Evolutionary conservation across 2,329 filamentous ascomycete species (phyloP), one percentile per base, ranked within the genome.

Genomic region (Verticillium klebahnii): DNA sequence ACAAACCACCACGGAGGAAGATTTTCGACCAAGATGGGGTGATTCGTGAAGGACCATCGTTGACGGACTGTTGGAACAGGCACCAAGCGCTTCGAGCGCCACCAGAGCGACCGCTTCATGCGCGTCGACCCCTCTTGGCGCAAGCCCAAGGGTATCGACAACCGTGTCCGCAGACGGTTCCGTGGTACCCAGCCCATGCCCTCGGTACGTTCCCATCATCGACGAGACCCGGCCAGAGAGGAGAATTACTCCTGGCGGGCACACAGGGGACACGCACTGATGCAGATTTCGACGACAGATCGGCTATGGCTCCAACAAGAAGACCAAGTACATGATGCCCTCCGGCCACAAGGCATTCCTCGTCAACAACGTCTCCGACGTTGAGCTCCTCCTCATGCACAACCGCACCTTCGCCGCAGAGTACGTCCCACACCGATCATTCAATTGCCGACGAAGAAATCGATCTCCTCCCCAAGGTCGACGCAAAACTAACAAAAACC

Each of bases 111-210:
- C 83, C 89, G 89, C 79, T 99, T 96, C 87, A 97, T 89, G 85
- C 89, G 95, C 79, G 89, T 98, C 72, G 89, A 86, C 77, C 79
- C 90, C 72, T 89, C 87, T 87, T 99, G 95, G 95, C 91, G 95
- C 84, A 99, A 98, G 88, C 95, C 95, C 73, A 99, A 99, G 92
- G 95, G 95, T 92, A 99, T 99, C 82, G 95, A 99, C 85, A 96
- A 93, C 86, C 86, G 91, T 76, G 94, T 99, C 79, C 91, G 95
- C 80, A 89, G 95, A 87, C 92, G 95, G 72, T 99, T 99, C 88
- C 93, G 92, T 84, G 92, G 95, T 77, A 92, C 91, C 84, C 90
- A 90, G 82, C 88, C 89, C 77, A 98, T 99, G 94, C 95, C 95
- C 83, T 96, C 93, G 86, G 94, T 97, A 93, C 79, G 92, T 88